Evolutionary conservation across 2,329 filamentous ascomycete genomes (phyloP).

Genomic region (Aspergillus sp.): DNA sequence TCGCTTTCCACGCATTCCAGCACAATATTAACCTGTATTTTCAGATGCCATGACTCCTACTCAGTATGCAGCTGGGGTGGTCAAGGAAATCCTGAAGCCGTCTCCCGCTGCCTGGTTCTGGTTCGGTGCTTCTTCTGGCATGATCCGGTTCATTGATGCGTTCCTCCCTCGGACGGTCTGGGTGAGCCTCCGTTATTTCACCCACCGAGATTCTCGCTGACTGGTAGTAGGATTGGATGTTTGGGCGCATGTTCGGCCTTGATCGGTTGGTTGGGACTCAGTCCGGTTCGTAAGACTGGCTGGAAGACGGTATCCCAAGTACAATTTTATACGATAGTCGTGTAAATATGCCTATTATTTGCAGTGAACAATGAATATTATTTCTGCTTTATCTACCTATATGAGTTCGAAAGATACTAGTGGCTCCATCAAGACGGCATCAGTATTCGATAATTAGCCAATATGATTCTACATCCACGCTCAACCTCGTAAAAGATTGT

Average conservation of each 20-base stretch:
- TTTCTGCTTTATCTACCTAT: too few relatives aligned
- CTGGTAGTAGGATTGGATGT: not conserved
- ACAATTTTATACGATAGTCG: too few relatives aligned
- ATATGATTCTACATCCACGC: too few relatives aligned
- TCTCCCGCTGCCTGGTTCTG: not conserved
- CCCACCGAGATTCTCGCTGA: not conserved
- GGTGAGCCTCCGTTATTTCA: not conserved
- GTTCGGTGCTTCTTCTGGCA: not conserved
- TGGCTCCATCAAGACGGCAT: too few relatives aligned
- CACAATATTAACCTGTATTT: not conserved
- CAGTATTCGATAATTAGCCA: too few relatives aligned
- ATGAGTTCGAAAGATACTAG: too few relatives aligned
- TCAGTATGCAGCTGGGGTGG: not conserved
- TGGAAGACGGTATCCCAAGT: too few relatives aligned
- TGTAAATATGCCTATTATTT: too few relatives aligned
- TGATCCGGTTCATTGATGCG: not conserved
- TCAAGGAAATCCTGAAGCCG: not conserved
- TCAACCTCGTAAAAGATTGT: too few relatives aligned
- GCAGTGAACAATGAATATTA: too few relatives aligned
- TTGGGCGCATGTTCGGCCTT: not conserved
- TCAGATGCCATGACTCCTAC: not conserved
- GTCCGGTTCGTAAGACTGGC: too few relatives aligned
- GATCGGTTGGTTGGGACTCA: not conserved
- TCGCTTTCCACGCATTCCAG: too few relatives aligned
- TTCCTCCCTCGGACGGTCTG: not conserved